Base-by-base conservation (phyloP, 305 asterid species). In the Fraxinus velutina region DNA sequence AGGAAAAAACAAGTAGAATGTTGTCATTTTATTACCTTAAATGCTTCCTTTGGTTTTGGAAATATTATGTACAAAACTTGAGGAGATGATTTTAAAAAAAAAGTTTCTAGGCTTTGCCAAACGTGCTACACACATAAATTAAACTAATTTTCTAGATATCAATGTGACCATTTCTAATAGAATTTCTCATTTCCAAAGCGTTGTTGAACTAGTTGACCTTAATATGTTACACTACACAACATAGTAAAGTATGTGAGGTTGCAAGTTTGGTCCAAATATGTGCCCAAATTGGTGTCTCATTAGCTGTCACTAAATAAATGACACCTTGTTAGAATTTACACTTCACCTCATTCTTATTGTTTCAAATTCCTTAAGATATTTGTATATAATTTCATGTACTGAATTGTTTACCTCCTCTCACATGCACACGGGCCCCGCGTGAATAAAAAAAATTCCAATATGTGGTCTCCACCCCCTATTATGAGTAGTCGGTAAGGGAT, bases 11-110 rank as follows among this genome's bases (percentile, higher is more conserved):
- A 68, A 30, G 19, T 10, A 76, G 57, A 81, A 44, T 81, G 84
- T 81, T 81, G 81, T 66, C 84, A 76, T 81, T 17, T 6, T 76
- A 21, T 66, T 76, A 30, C 70, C 73, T 75, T 81, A 8, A 64
- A 64, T 24, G 22, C 34, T 13, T 15, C 60, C 60, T n/a, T 50
- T 47, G 57, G 19, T 47, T 47, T 47, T 47, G 55, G 6, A 44
- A 44, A 44, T 44, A 44, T 44, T 44, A 44, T 44, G 55, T 44
- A 44, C 4, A 42, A 9, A 9, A 42, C 52, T 42, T 42, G 10
- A 9, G 50, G 52, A 2, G 52, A 12, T 44, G 55, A 47, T 42
- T 34, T 3, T 0, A 27, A 27, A 27, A 27, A 42, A 10, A 42
- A 37, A 0, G 47, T 37, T 37, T 37, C 0, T 12, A 44, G 55